Conservation (phyloP, 352 stramenopile species). For the Globisporangium carolinianum region DNA sequence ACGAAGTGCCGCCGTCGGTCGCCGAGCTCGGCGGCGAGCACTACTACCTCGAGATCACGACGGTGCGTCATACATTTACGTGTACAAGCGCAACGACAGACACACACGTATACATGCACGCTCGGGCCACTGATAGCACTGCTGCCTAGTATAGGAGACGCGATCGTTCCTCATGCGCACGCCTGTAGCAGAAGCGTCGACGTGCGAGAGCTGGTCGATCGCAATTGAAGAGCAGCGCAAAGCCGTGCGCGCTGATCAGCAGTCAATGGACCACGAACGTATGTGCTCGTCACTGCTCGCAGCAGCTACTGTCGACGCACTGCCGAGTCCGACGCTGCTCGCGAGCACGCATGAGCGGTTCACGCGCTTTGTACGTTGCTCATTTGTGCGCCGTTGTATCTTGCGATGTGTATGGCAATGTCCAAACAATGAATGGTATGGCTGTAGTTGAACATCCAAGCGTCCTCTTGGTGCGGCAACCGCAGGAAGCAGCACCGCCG, state of each 20-base stretch:
- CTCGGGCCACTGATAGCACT: no score
- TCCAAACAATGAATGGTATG: constrained; percentile 1
- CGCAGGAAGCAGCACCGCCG: constrained; percentile 61
- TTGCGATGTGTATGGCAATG: no score
- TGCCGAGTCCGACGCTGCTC: constrained; percentile 65
- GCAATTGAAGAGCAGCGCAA: constrained; percentile 82
- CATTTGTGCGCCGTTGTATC: no score
- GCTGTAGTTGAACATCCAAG: constrained; percentile 66
- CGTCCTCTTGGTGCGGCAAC: constrained; percentile 59
- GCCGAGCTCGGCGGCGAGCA: constrained; percentile 57
- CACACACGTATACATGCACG: not conserved
- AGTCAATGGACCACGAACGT: constrained; percentile 15
- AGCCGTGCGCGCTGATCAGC: constrained; percentile 45
- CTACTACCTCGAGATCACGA: constrained; percentile 80
- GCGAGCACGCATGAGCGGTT: constrained; percentile 74
- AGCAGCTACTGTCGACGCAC: constrained; percentile 23
- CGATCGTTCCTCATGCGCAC: constrained; percentile 74
- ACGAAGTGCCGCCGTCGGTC: constrained; percentile 41
- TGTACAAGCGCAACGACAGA: no score
- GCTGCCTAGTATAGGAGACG: constrained; percentile 27
- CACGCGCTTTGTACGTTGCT: constrained; percentile 72
- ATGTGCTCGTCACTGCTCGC: constrained; percentile 14
- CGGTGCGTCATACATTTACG: constrained; percentile 19
- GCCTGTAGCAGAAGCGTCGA: constrained; percentile 56
- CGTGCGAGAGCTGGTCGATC: constrained; percentile 81